phyloP scores from a whole-genome alignment of 495 filamentous ascomycete genomes.

The Aspergillus bertholletiae region DNA sequence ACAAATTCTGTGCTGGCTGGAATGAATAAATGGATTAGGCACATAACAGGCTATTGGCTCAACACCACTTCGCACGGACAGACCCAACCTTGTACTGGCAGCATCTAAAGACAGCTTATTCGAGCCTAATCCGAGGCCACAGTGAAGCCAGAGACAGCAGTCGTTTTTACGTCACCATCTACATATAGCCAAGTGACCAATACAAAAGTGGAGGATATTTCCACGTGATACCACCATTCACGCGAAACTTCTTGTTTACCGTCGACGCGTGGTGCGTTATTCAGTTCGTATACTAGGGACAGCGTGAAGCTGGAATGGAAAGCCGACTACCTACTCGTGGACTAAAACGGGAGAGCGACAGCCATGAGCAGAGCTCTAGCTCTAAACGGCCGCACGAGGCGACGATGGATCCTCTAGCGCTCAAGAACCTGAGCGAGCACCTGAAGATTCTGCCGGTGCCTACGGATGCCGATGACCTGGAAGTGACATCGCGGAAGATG shows the following conservation, averaged over 20 bases:
- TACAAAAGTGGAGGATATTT: not conserved
- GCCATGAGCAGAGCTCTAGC: not conserved
- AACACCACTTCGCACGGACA: not conserved
- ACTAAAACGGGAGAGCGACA: not conserved
- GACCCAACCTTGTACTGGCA: not conserved
- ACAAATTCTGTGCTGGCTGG: too few species aligned
- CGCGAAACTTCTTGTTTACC: not conserved
- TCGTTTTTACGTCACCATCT: not conserved
- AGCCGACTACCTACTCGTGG: slow-evolving; percentile 1
- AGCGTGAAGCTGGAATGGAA: slow-evolving; percentile 1
- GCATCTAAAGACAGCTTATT: not conserved
- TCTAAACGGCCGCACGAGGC: not conserved
- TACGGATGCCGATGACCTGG: slow-evolving; percentile 17
- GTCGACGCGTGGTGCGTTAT: not conserved
- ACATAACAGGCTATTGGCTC: not conserved
- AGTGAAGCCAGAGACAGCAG: not conserved
- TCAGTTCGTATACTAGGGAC: not conserved
- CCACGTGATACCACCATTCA: not conserved
- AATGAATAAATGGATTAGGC: not conserved
- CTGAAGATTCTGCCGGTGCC: slow-evolving; percentile 19
- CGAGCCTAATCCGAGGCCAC: not conserved
- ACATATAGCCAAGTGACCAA: not conserved
- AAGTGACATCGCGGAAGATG: slow-evolving; percentile 21
- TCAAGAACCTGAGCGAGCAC: not conserved
- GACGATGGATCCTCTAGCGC: not conserved